Evolutionary conservation across 202 grass and related monocot species (phyloP), one percentile per base, ranked within the genome.

Genomic region (Schoenoplectus triqueter): DNA sequence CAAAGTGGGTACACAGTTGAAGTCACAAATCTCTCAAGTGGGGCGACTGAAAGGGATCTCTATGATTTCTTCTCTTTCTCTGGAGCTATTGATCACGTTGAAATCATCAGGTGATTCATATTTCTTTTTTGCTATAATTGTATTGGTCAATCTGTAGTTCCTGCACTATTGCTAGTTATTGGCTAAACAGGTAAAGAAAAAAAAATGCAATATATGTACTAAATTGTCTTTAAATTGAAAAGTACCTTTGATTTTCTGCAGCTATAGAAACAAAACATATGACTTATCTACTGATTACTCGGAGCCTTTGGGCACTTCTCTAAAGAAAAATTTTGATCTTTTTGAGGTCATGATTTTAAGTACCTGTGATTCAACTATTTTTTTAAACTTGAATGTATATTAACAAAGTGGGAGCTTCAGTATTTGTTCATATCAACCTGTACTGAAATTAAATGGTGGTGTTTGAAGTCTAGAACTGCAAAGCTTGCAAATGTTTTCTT

Each of bases 51-150:
- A 66, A 84, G 67, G 66, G 91, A 98, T 84, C 88, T 98, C 82
- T 87, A 89, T 70, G 91, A 94, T 17, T 98, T 98, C 91, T 98
- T 98, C 85, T 92, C 93, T 15, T 98, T 98, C 90, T 98, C 90
- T 79, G 95, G 95, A 69, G 77, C 96, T 89, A 93, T 98, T 85
- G 96, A 98, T 78, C 87, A 95, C 85, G 80, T 98, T 85, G 93
- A 98, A 63, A 88, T 98, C 51, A 91, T 95, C 90, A 95, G 96
- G 96, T 98, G 52, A 19, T 48, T 75, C 1, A 11, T 54, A 73
- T 60, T 67, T 2, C 15, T 14, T 42, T 46, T 22, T 44, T 19
- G 44, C 6, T 70, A 61, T 71, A 46, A 4, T 13, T 60, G 5
- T 76, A 15, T 54, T 3, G 18, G 20, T 76, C 15, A 54, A 54